Percentiles rank a stretch among this genome's conserved stretches.
These are phyloP conservation scores for Phytopythium oedochilum DNA, from an alignment of 352 stramenopile species.

Conservation along the genomic window DNA sequence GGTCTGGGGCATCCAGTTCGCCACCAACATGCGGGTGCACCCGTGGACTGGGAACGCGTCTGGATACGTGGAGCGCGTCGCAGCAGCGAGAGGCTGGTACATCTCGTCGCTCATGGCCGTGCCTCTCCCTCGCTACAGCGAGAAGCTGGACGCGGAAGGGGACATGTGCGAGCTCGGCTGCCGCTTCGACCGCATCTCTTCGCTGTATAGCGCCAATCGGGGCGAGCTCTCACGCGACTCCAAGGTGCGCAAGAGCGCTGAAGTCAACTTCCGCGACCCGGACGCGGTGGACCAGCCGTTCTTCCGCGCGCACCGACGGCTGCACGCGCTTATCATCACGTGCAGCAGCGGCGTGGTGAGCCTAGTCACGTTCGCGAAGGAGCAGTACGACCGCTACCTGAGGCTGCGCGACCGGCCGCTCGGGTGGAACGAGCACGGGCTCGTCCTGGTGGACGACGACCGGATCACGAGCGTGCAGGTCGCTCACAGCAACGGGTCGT, in stretches of 20 bases:
- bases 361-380: neutral
- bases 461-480: neutral
- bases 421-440: neutral
- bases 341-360: neutral
- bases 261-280: conserved; percentile 4
- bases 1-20: neutral
- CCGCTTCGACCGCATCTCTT: neutral
- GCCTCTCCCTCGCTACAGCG: neutral
- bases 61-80: neutral
- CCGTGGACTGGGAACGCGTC: neutral
- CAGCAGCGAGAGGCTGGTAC: neutral
- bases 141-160: neutral
- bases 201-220: neutral
- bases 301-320: neutral
- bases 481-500: conserved; percentile 1
- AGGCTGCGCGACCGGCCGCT: neutral
- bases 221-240: neutral
- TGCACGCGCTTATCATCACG: neutral
- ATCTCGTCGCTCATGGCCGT: conserved; percentile 1
- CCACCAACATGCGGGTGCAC: conserved; percentile 1
- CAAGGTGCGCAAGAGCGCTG: neutral
- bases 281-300: conserved; percentile 1
- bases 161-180: neutral
- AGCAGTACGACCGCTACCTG: conserved; percentile 4
- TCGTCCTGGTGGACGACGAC: neutral